Percentiles rank a stretch among this genome's conserved stretches.
Evolutionary conservation across 23 red algal genomes (phyloP).

Genomic region (Gracilaria vermiculophylla): DNA sequence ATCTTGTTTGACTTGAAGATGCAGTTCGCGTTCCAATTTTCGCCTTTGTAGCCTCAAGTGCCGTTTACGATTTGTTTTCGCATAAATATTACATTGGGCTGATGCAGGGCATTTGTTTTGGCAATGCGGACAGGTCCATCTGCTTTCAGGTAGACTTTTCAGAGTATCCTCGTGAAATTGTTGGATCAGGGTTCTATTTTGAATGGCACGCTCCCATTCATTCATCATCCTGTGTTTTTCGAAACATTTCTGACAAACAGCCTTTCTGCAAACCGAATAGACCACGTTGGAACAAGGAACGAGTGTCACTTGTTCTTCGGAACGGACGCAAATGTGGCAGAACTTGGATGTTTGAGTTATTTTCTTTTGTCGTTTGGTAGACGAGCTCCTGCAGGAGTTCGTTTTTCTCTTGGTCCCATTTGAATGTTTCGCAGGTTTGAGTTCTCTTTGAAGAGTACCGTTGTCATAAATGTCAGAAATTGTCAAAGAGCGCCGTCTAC

Average conservation of each 20-base stretch:
- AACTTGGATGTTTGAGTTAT: constrained; percentile 58
- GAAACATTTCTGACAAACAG: constrained; percentile 63
- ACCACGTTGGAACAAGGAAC: constrained; percentile 50
- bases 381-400: not conserved
- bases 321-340: constrained; percentile 59
- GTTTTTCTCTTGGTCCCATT: constrained; percentile 33
- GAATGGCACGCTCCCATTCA: constrained; percentile 26
- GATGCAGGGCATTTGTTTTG: constrained; percentile 24
- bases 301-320: constrained; percentile 39
- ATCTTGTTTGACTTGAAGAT: not conserved
- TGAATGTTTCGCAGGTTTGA: not conserved
- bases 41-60: constrained; percentile 52
- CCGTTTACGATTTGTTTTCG: constrained; percentile 48
- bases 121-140: constrained; percentile 58
- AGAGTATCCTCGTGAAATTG: constrained; percentile 5
- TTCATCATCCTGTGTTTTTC: constrained; percentile 41
- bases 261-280: constrained; percentile 39
- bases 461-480: constrained; percentile 28
- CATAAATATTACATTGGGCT: constrained; percentile 65
- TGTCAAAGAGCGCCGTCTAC: not conserved
- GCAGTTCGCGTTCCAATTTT: constrained; percentile 11
- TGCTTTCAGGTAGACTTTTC: constrained; percentile 14
- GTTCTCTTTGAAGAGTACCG: not conserved
- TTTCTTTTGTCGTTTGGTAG: constrained; percentile 27
- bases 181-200: constrained; percentile 32